Base-by-base conservation (phyloP, 2,329 filamentous ascomycete genomes). In the Fusarium sp. region DNA sequence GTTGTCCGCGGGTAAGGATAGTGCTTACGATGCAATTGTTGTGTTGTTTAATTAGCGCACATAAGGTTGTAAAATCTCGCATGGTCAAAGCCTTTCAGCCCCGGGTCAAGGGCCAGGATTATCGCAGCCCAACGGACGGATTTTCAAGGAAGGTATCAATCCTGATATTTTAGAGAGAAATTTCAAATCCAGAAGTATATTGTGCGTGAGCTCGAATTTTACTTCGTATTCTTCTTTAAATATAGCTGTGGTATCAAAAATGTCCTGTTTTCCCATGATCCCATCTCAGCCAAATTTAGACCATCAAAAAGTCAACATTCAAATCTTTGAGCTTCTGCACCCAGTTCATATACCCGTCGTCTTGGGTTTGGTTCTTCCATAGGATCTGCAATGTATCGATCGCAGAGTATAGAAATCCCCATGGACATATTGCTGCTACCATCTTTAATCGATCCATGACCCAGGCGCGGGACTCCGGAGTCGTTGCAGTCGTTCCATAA, bases 401-500 rank as follows among this genome's bases (percentile, higher is more conserved):
- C 6, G 83, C 82, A 3, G 83, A 84, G 46, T 81, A 78, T 6
- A 85, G 73, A 55, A 86, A 86, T 0, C 83, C 83, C 83, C 84
- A 86, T 0, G 84, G 83, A 59, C 77, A 81, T 16, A 78, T 76
- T 20, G 78, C 75, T 12, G 80, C 78, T 22, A 83, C 77, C 40
- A 76, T 75, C 32, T 77, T 77, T 24, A 85, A 70, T 47, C 84
- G 81, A 29, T 84, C 77, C 75, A 84, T 79, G 55, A 84, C 83
- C 85, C 84, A 88, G 4, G 77, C 76, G 30, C 84, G 80, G 57
- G 79, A 79, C 20, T 71, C 75, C 5, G 75, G 75, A 40, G 83
- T 79, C 27, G 79, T 80, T 1, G 81, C 83, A 59, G 87, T 85
- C 0, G 85, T 86, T 5, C 86, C 86, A 6, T 83, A 84, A 24